Conservation (phyloP, 2,329 filamentous ascomycete species). For the Alternaria infectoria region DNA sequence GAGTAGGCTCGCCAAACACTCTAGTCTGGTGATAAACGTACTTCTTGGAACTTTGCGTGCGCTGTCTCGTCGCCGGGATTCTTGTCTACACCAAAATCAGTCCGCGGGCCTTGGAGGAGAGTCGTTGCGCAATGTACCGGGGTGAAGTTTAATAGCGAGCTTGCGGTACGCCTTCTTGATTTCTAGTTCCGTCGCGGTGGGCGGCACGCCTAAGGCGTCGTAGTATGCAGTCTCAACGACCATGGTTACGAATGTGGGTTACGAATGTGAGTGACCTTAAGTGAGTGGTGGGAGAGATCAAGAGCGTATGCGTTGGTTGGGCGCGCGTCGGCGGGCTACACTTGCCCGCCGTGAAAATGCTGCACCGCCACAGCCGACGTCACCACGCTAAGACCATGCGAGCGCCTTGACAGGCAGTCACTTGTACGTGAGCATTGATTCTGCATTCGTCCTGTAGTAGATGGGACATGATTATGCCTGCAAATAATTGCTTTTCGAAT, state of each 20-base stretch:
- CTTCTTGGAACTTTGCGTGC: slow-evolving; percentile 91
- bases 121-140: slow-evolving; percentile 61
- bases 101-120: background rate
- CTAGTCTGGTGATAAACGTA: slow-evolving; percentile 49
- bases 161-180: slow-evolving; percentile 97
- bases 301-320: slow-evolving; percentile 22
- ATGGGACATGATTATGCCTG: background rate
- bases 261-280: slow-evolving; percentile 1
- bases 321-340: slow-evolving; percentile 23
- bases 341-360: slow-evolving; percentile 21
- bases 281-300: slow-evolving; percentile 12
- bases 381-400: slow-evolving; percentile 18
- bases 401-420: background rate
- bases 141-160: slow-evolving; percentile 90
- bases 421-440: background rate
- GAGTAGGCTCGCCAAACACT: slow-evolving; percentile 1
- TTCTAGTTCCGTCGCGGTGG: slow-evolving; percentile 85
- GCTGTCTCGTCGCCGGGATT: slow-evolving; percentile 96
- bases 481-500: background rate
- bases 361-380: slow-evolving; percentile 27
- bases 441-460: background rate
- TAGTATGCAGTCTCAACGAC: slow-evolving; percentile 90
- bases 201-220: slow-evolving; percentile 82
- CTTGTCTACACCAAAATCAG: slow-evolving; percentile 70
- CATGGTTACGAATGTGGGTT: slow-evolving; percentile 58